Evolutionary conservation across 129 eudicot genomes (phyloP).

Genomic region (Chrysanthemum makinoi): DNA sequence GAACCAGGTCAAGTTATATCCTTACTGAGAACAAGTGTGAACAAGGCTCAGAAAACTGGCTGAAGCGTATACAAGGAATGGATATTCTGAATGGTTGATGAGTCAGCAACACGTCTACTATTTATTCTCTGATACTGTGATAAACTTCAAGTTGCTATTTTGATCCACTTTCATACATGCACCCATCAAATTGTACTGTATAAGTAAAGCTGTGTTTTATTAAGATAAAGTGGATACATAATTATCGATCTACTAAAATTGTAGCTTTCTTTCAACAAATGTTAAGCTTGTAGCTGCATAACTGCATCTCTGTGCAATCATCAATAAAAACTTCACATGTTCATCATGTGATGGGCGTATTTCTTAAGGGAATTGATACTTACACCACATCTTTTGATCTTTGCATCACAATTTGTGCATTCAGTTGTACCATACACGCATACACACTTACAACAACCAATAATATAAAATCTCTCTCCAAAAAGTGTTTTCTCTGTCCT

Average conservation of each 20-base stretch:
- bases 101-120: not conserved
- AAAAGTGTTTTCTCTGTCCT: too few relatives aligned
- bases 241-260: not conserved
- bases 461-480: too few relatives aligned
- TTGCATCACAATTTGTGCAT: too few relatives aligned
- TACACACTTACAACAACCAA: too few relatives aligned
- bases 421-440: too few relatives aligned
- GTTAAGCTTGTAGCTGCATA: slow-evolving; percentile 6
- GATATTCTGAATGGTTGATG: not conserved
- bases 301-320: not conserved
- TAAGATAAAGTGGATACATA: not conserved
- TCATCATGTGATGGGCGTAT: too few relatives aligned
- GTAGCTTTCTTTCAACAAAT: not conserved
- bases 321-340: not conserved
- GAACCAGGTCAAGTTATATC: slow-evolving; percentile 78
- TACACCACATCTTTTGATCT: too few relatives aligned
- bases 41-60: slow-evolving; percentile 27
- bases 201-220: slow-evolving; percentile 9
- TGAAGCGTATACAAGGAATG: slow-evolving; percentile 14
- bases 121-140: slow-evolving; percentile 2
- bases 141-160: slow-evolving; percentile 11
- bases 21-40: slow-evolving; percentile 61
- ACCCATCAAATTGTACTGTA: not conserved
- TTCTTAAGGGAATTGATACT: too few relatives aligned
- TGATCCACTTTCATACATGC: slow-evolving; percentile 2